These are phyloP conservation scores for Amanita exitialis DNA, from an alignment of 768 basidiomycete genomes.

Conservation along the genomic window DNA sequence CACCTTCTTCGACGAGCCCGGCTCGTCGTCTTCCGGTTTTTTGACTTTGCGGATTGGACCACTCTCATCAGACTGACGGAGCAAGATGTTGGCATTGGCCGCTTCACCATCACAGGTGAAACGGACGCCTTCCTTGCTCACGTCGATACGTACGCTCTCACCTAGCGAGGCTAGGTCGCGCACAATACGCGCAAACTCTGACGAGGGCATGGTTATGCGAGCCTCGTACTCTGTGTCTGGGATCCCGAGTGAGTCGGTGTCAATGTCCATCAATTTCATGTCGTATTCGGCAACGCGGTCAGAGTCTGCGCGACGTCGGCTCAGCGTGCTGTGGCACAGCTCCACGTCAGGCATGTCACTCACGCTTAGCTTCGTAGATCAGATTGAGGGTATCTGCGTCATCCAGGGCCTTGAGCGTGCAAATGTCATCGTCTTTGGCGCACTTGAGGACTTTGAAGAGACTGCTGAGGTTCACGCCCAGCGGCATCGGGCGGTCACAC, in stretches of 20 bases:
- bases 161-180: constrained; percentile 85
- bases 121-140: constrained; percentile 89
- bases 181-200: constrained; percentile 88
- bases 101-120: constrained; percentile 92
- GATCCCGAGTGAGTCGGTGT: constrained; percentile 88
- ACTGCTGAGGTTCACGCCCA: constrained; percentile 79
- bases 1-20: constrained; percentile 29
- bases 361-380: constrained; percentile 85
- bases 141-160: constrained; percentile 92
- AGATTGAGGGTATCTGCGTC: constrained; percentile 84
- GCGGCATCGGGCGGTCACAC: constrained; percentile 90
- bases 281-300: constrained; percentile 97
- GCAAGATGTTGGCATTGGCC: constrained; percentile 78
- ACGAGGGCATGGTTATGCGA: constrained; percentile 74
- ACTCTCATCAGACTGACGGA: constrained; percentile 59
- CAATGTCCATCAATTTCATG: constrained; percentile 99
- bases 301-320: constrained; percentile 39
- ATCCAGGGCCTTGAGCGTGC: constrained; percentile 85
- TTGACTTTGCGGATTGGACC: constrained; percentile 33
- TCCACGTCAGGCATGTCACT: constrained; percentile 16
- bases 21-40: constrained; percentile 25
- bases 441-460: constrained; percentile 95
- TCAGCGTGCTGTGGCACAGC: constrained; percentile 1
- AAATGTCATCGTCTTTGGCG: constrained; percentile 91
- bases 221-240: constrained; percentile 98